Conservation (phyloP, 2,329 filamentous ascomycete species). For the Neoscytalidium dimidiatum region DNA sequence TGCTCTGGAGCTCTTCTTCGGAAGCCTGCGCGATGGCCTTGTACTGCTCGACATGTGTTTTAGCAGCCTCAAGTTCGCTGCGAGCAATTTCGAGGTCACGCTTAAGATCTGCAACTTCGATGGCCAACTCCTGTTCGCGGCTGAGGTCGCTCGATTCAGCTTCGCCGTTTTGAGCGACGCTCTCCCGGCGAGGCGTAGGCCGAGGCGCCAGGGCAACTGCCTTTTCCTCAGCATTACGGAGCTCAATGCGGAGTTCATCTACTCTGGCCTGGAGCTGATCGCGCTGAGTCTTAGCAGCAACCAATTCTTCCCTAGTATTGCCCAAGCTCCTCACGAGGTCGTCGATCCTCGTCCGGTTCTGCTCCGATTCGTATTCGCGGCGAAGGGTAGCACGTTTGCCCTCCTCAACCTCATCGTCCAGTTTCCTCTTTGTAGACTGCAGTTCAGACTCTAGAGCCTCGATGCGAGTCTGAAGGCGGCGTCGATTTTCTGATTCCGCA, state of each 20-base stretch:
- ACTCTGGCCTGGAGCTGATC: slow-evolving; percentile 89
- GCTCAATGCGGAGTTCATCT: slow-evolving; percentile 83
- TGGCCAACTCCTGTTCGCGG: slow-evolving; percentile 75
- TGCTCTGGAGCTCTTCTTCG: slow-evolving; percentile 81
- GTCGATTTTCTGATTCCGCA: slow-evolving; percentile 76
- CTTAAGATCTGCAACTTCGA: slow-evolving; percentile 83
- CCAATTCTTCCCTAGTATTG: slow-evolving; percentile 81
- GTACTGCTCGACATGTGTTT: slow-evolving; percentile 82
- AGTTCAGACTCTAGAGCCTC: slow-evolving; percentile 81
- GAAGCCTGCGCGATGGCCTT: slow-evolving; percentile 82
- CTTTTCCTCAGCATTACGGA: slow-evolving; percentile 87
- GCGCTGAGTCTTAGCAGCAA: slow-evolving; percentile 80
- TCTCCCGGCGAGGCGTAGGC: slow-evolving; percentile 63
- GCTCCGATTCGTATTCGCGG: slow-evolving; percentile 86
- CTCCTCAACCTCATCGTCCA: slow-evolving; percentile 81
- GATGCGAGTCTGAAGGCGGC: slow-evolving; percentile 75
- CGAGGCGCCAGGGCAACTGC: slow-evolving; percentile 79
- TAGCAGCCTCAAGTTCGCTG: slow-evolving; percentile 77
- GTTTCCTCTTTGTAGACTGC: slow-evolving; percentile 74
- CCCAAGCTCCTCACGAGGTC: slow-evolving; percentile 81
- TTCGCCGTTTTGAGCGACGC: slow-evolving; percentile 38
- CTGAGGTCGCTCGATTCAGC: slow-evolving; percentile 59
- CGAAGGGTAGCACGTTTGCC: slow-evolving; percentile 78
- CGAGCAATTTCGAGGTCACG: slow-evolving; percentile 81
- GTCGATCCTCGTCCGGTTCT: slow-evolving; percentile 88